Base-by-base conservation (phyloP, 805 yeast genomes). In the Ogataea allantospora region DNA sequence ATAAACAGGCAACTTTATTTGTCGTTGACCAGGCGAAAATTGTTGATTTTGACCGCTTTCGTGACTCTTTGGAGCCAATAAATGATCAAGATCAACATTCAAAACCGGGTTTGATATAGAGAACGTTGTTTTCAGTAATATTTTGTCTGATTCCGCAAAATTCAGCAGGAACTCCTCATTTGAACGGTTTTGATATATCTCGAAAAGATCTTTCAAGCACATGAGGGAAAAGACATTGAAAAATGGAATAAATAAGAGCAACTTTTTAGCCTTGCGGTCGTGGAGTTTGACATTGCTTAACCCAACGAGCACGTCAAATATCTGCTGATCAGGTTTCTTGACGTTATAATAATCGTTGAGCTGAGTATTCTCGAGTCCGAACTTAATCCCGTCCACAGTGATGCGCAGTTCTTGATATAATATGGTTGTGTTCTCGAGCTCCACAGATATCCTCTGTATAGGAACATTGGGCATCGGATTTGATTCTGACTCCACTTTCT, bases 41-140 rank as follows among this genome's bases (percentile, higher is more conserved):
- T 18, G 13, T 19, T 10, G 29, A 10, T 12, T 11, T 26, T 20
- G 14, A 3, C 11, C 33, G 18, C 9, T 9, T 21, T n/a, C 11
- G n/a, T 5, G n/a, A 9, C 9, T 19, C 9, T 13, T 11, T 24
- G 22, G 19, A 8, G 6, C 4, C 9, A 43, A 11, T 1, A 48
- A 9, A 33, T 54, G 57, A 21, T 47, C 44, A 6, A 56, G 11
- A 11, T 46, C 25, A 6, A 51, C 28, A 14, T 40, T 41, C 5
- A 45, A 4, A 3, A 53, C 40, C 8, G 48, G 24, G 16, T 49
- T 49, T 9, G 54, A 48, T 10, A 50, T 19, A 4, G 57, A 42
- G 4, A 55, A 15, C 14, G 51, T 50, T 6, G 51, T 48, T 33
- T 48, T 50, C 9, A 53, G 40, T 33, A 56, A 28, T 20, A 50